Evolutionary conservation across 2,329 filamentous ascomycete genomes (phyloP).

Genomic region (Dactylellina parvicollis): DNA sequence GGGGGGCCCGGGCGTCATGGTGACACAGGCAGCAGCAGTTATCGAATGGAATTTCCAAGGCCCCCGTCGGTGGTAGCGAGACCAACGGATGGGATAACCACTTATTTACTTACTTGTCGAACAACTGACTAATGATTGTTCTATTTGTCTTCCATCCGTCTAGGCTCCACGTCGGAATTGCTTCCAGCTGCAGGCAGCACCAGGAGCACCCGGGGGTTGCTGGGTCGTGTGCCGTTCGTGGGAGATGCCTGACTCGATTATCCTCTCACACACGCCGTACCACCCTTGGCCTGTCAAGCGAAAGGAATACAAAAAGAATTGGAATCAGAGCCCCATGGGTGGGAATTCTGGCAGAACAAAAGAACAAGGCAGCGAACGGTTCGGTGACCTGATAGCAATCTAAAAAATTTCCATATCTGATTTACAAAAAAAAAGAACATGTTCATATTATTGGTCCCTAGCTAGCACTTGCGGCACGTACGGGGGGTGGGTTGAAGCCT

Average conservation of each 20-base stretch:
- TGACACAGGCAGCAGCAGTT: not conserved
- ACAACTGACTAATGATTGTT: not conserved
- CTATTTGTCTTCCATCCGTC: slow-evolving; percentile 1
- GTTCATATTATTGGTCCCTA: no score
- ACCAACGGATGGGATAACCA: no score
- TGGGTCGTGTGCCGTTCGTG: not conserved
- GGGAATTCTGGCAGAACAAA: no score
- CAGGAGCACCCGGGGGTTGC: not conserved
- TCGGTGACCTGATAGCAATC: no score
- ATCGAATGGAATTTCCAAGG: not conserved
- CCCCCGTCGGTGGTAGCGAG: not conserved
- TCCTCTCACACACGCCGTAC: no score
- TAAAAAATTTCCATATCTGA: no score
- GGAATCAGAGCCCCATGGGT: not conserved
- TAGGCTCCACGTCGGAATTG: slow-evolving; percentile 9
- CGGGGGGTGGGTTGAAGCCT: no score
- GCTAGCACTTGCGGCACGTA: no score
- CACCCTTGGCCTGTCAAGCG: not conserved
- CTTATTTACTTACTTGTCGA: no score
- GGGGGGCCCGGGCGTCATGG: not conserved
- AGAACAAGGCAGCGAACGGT: no score
- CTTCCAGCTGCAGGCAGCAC: not conserved
- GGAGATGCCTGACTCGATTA: slow-evolving; percentile 2
- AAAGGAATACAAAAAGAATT: not conserved
- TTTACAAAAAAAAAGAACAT: no score